These are phyloP conservation scores for Medicago arabica DNA, from an alignment of 306 rosid species.

Conservation along the genomic window DNA sequence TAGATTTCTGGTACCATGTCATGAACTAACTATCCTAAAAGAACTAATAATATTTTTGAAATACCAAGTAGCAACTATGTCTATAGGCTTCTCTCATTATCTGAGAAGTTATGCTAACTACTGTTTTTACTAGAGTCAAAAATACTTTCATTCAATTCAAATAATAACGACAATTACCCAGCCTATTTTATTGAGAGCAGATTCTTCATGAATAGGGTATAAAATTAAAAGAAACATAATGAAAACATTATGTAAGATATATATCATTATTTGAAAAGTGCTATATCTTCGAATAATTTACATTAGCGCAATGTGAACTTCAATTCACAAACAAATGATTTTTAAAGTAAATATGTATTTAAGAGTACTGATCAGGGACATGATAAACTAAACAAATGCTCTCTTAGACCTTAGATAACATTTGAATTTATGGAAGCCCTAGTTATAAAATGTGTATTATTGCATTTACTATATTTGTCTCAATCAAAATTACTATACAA, in stretches of 20 bases:
- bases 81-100: not conserved
- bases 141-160: not conserved
- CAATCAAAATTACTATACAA: constrained; percentile 13
- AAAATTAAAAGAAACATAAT: not conserved
- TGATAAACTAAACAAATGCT: not conserved
- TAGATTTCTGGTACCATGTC: not conserved
- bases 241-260: not conserved
- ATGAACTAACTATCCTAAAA: not conserved
- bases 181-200: not conserved
- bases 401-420: constrained; percentile 6
- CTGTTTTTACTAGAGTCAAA: not conserved
- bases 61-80: too few relatives aligned
- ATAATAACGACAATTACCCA: not conserved
- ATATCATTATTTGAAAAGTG: not conserved
- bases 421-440: constrained; percentile 2
- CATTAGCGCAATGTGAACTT: not conserved
- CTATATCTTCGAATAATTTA: not conserved
- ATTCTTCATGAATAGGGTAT: not conserved
- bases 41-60: not conserved
- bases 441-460: not conserved
- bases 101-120: constrained; percentile 15
- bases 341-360: not conserved
- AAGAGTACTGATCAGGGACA: not conserved
- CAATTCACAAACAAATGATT: not conserved
- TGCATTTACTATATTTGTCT: not conserved